These are phyloP conservation scores for Penicillium arizonense DNA, from an alignment of 495 filamentous ascomycete species.

Conservation along the genomic window DNA sequence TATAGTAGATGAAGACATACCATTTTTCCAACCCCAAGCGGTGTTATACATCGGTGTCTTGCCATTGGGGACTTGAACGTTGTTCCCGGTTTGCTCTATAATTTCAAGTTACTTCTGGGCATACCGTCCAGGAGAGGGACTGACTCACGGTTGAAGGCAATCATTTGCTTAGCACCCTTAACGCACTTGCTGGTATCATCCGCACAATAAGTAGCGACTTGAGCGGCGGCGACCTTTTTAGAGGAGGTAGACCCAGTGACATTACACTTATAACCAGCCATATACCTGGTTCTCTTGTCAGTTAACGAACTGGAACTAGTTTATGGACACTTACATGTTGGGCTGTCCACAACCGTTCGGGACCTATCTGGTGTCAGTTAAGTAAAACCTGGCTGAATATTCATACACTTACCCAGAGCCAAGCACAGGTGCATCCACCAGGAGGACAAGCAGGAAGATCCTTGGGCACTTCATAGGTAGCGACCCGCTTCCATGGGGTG, in stretches of 20 bases:
- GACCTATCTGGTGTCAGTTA: slow-evolving; percentile 19
- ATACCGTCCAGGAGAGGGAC: background rate
- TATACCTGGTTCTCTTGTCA: slow-evolving; percentile 32
- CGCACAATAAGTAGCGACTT: slow-evolving; percentile 43
- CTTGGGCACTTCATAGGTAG: slow-evolving; percentile 45
- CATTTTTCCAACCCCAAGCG: slow-evolving; percentile 18
- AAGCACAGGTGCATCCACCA: slow-evolving; percentile 54
- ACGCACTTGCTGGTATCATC: slow-evolving; percentile 43
- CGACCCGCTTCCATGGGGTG: slow-evolving; percentile 50
- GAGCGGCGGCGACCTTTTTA: slow-evolving; percentile 34
- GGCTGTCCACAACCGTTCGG: slow-evolving; percentile 47
- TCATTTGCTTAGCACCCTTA: slow-evolving; percentile 55
- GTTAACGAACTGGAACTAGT: background rate
- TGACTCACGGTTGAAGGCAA: slow-evolving; percentile 45
- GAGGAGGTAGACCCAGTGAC: slow-evolving; percentile 44
- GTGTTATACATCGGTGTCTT: slow-evolving; percentile 18
- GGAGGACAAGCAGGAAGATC: slow-evolving; percentile 47
- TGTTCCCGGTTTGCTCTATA: slow-evolving; percentile 22
- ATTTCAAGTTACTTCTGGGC: background rate
- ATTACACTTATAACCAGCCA: slow-evolving; percentile 55
- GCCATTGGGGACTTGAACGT: slow-evolving; percentile 14
- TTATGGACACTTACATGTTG: slow-evolving; percentile 30
- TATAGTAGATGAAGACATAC: slow-evolving; percentile 5
- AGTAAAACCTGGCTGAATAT: background rate
- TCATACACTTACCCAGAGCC: slow-evolving; percentile 43